These are phyloP conservation scores for Huntiella decipiens DNA, from an alignment of 2,329 filamentous ascomycete genomes.

Conservation along the genomic window DNA sequence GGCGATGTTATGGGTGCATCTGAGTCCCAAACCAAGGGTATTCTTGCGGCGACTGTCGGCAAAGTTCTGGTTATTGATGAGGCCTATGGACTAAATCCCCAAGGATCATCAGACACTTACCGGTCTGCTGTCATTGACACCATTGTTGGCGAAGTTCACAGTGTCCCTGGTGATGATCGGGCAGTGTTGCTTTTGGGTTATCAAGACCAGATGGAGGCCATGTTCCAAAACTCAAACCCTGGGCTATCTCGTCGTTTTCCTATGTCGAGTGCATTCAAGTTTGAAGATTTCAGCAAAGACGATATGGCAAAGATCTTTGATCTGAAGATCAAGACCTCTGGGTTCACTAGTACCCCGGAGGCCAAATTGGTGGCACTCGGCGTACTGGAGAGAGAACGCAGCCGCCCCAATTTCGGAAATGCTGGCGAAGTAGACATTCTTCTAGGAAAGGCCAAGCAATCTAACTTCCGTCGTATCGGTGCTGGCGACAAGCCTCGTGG, in stretches of 20 bases:
- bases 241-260: conserved; percentile 49
- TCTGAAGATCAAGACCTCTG: conserved; percentile 40
- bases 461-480: neutral
- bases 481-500: neutral
- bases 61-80: conserved; percentile 71
- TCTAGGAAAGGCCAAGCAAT: conserved; percentile 28
- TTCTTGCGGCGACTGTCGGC: conserved; percentile 44
- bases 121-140: conserved; percentile 52
- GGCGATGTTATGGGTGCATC: conserved; percentile 44
- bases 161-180: conserved; percentile 48
- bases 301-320: conserved; percentile 42
- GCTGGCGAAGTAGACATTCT: conserved; percentile 57
- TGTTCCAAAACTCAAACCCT: conserved; percentile 59
- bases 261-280: conserved; percentile 41
- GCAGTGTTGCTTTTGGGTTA: conserved; percentile 57
- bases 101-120: conserved; percentile 21
- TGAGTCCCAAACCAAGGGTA: conserved; percentile 52
- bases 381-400: conserved; percentile 40
- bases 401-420: conserved; percentile 45
- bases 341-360: conserved; percentile 29
- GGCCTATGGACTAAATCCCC: conserved; percentile 42
- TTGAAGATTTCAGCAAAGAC: conserved; percentile 45
- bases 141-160: conserved; percentile 55
- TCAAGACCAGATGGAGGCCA: conserved; percentile 46
- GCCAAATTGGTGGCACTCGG: conserved; percentile 36